These are phyloP conservation scores for Neofusicoccum parvum DNA, from an alignment of 2,329 filamentous ascomycete species.

Conservation along the genomic window DNA sequence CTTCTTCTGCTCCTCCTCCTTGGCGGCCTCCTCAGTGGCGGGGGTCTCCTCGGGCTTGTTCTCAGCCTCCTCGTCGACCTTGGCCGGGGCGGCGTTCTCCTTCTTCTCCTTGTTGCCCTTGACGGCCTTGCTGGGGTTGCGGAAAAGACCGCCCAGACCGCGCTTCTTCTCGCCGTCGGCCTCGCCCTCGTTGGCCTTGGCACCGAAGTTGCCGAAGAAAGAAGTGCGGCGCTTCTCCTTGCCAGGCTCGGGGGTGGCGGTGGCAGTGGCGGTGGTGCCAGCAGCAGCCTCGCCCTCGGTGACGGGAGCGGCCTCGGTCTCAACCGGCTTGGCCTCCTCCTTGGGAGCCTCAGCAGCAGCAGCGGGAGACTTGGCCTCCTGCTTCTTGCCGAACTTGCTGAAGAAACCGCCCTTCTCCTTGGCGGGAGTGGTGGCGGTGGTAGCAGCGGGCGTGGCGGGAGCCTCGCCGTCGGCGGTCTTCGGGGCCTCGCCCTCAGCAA, in stretches of 20 bases:
- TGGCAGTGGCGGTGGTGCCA: slow-evolving; percentile 26
- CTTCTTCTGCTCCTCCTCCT: slow-evolving; percentile 25
- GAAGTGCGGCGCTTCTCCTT: slow-evolving; percentile 56
- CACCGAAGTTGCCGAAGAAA: slow-evolving; percentile 52
- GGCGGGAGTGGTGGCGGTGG: slow-evolving; percentile 43
- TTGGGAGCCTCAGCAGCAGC: slow-evolving; percentile 38
- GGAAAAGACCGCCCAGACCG: slow-evolving; percentile 37
- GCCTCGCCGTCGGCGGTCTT: slow-evolving; percentile 28
- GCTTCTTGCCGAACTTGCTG: slow-evolving; percentile 68
- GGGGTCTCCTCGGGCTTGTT: slow-evolving; percentile 32
- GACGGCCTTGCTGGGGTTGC: slow-evolving; percentile 41
- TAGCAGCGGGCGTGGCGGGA: slow-evolving; percentile 28
- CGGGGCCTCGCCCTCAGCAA: slow-evolving; percentile 15
- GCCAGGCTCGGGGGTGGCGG: slow-evolving; percentile 44
- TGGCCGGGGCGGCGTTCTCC: slow-evolving; percentile 31
- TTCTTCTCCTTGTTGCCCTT: slow-evolving; percentile 24
- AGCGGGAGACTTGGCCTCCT: slow-evolving; percentile 63
- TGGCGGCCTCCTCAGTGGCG: slow-evolving; percentile 30
- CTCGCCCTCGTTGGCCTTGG: slow-evolving; percentile 53
- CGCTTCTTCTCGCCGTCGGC: slow-evolving; percentile 29
- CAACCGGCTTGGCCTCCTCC: slow-evolving; percentile 31
- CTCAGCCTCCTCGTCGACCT: slow-evolving; percentile 35
- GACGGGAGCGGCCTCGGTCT: slow-evolving; percentile 23
- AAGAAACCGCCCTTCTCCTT: slow-evolving; percentile 63
- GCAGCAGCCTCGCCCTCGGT: slow-evolving; percentile 26